These are phyloP conservation scores for Yarrowia sp. DNA, from an alignment of 805 yeast species.

Conservation along the genomic window DNA sequence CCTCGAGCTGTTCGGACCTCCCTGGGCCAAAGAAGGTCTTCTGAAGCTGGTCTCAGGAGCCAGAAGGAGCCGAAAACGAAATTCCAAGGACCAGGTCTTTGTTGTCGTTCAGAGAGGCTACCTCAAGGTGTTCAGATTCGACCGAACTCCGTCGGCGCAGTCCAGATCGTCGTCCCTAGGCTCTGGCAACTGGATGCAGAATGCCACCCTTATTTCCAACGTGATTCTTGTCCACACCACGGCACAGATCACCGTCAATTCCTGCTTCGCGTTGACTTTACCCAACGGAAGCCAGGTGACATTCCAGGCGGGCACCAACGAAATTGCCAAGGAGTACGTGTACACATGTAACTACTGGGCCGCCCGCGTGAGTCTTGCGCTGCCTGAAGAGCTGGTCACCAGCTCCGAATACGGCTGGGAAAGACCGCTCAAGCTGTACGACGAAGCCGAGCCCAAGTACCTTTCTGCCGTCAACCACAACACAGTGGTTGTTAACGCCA, in stretches of 20 bases:
- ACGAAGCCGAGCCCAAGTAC: background rate
- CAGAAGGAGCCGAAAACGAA: constrained; percentile 29
- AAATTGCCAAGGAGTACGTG: constrained; percentile 64
- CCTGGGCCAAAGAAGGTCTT: constrained; percentile 73
- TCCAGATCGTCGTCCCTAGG: constrained; percentile 38
- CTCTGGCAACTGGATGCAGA: constrained; percentile 66
- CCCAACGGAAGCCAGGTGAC: constrained; percentile 16
- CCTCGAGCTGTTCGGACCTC: constrained; percentile 65
- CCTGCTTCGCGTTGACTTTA: constrained; percentile 36
- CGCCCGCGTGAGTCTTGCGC: constrained; percentile 73
- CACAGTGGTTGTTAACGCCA: constrained; percentile 29
- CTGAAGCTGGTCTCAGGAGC: constrained; percentile 35
- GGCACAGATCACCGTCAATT: constrained; percentile 30
- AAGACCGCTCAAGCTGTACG: background rate
- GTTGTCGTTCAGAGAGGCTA: constrained; percentile 67
- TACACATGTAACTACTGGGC: constrained; percentile 89
- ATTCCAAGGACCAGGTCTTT: constrained; percentile 49
- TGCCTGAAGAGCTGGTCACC: constrained; percentile 65
- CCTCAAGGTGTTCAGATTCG: constrained; percentile 37
- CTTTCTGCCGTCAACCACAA: constrained; percentile 5
- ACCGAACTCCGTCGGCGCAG: background rate
- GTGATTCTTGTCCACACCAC: constrained; percentile 47
- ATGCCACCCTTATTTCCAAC: constrained; percentile 54
- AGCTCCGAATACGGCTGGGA: constrained; percentile 79
- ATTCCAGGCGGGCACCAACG: constrained; percentile 62